Evolutionary conservation across 2,329 filamentous ascomycete species (phyloP), one percentile per base, ranked within the genome.

Genomic region (Lachnum nothofagi): DNA sequence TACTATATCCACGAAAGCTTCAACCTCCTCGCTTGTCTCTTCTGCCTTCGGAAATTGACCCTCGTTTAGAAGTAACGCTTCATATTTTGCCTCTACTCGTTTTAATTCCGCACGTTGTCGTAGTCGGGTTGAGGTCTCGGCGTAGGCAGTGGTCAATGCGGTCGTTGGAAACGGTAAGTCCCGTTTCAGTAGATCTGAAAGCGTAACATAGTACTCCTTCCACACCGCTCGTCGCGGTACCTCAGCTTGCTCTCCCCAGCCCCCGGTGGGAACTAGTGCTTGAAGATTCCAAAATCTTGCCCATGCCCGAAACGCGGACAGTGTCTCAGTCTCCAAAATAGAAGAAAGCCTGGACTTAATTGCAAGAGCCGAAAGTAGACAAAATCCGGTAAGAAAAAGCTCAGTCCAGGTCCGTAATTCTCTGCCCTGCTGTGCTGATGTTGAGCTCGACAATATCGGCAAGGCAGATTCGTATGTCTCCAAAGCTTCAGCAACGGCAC

Each of bases 1-100:
- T 8, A 89, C 86, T 46, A 85, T 78, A 54, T 86, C 79, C 17
- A 90, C 82, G 76, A 93, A 97, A 7, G 74, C 72, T 65, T 97
- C 91, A 2, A 97, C 80, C 63, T 91, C 86, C 38, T 78, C 72
- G 49, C 91, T 89, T 44, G 80, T 76, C 60, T 93, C 82, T 35
- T 87, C 85, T 0, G 93, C 91, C 58, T 82, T 85, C 0, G 93
- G 93, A 60, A 98, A 98, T 23, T 78, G 76, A 0, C 86, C 87
- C 64, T 94, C 88, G 48, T 78, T 78, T 3, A 96, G 74, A 22
- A 98, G 72, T 3, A 93, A 73, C 14, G 77, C 76, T 66, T 96
- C 90, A 64, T 94, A 97, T 7, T 83, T 78, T 1, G 78, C 69
- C 67, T 97, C 89, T 8, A 91, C 84, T 44, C 78, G 80, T 64